Base-by-base conservation (phyloP, 73 alveolate genomes). In the Paramecium sexaurelia region DNA sequence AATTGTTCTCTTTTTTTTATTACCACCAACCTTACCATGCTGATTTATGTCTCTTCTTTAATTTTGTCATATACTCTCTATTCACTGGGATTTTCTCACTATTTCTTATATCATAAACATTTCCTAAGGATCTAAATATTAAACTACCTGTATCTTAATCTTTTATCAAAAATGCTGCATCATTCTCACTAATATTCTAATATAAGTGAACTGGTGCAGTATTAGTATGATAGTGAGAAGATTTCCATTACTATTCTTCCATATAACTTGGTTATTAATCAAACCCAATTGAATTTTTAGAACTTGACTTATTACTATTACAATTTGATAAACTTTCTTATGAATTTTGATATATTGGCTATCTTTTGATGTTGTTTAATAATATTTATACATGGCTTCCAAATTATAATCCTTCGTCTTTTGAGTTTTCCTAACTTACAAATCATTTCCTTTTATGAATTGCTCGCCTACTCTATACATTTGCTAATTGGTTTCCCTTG, bases 21-120 rank as follows among this genome's bases (percentile, higher is more conserved):
- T 86, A 37, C 93, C 93, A 86, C 93, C 93, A 86, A 26, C 85
- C 93, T 45, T 86, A 71, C 93, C 93, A 86, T 24, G 93, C 87
- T 13, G 66, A 57, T 61, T 86, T 86, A 43, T 86, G 83, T 86
- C 85, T 86, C 71, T 86, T 86, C 29, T 61, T 39, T 11, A 61
- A 61, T 36, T 86, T 75, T 55, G 86, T 66, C 73, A 73, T 33
- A 33, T 73, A 73, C 20, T 73, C 87, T 36, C 26, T 73, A 11
- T 73, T 73, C 7, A 73, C 87, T 6, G 55, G 57, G 19, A 73
- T 73, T 17, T 73, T 73, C 33, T 73, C 87, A 10, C 67, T 7
- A 36, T 73, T 73, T 33, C 87, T 33, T 9, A 73, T 73, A 73
- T 73, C 87, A 39, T 73, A 73, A 22, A 73, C 87, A 73, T 35